Percentiles rank a stretch among this genome's conserved stretches.
Conservation (phyloP, 495 filamentous ascomycete genomes). For the Penicillium mononematosum region DNA sequence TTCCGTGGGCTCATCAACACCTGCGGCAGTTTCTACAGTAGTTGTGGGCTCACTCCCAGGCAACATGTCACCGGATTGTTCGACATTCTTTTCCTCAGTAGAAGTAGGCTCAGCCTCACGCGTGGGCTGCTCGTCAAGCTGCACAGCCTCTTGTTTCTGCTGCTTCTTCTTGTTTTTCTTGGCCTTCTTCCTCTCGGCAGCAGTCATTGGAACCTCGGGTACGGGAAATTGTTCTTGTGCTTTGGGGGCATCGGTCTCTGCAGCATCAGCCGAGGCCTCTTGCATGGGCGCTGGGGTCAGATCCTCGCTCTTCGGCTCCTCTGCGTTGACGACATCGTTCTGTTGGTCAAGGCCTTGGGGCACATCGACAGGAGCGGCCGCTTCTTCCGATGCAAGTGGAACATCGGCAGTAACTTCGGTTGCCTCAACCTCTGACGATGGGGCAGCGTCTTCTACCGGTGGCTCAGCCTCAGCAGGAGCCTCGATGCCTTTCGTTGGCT, state of each 20-base stretch:
- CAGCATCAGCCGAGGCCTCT: background rate
- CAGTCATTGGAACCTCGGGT: slow-evolving; percentile 5
- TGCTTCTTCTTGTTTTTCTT: slow-evolving; percentile 18
- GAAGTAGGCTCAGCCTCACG: slow-evolving; percentile 15
- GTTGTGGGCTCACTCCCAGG: background rate
- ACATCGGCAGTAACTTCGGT: background rate
- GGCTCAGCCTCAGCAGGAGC: slow-evolving; percentile 2
- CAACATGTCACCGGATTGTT: background rate
- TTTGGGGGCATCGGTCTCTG: slow-evolving; percentile 1
- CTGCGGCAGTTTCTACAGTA: background rate
- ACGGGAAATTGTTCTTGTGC: slow-evolving; percentile 7
- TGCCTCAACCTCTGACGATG: background rate
- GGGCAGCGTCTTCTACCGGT: background rate
- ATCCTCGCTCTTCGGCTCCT: background rate
- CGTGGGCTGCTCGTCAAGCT: slow-evolving; percentile 9
- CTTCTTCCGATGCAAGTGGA: slow-evolving; percentile 4
- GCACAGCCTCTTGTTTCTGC: slow-evolving; percentile 16
- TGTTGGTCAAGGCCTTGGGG: background rate
- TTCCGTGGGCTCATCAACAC: background rate
- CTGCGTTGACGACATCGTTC: background rate
- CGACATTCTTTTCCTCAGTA: slow-evolving; percentile 17
- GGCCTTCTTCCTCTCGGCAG: slow-evolving; percentile 15
- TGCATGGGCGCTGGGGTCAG: background rate
- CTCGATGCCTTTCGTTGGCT: background rate
- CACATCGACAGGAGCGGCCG: background rate